Base-by-base conservation (phyloP, 2,329 filamentous ascomycete species). In the Alternaria consortialis region DNA sequence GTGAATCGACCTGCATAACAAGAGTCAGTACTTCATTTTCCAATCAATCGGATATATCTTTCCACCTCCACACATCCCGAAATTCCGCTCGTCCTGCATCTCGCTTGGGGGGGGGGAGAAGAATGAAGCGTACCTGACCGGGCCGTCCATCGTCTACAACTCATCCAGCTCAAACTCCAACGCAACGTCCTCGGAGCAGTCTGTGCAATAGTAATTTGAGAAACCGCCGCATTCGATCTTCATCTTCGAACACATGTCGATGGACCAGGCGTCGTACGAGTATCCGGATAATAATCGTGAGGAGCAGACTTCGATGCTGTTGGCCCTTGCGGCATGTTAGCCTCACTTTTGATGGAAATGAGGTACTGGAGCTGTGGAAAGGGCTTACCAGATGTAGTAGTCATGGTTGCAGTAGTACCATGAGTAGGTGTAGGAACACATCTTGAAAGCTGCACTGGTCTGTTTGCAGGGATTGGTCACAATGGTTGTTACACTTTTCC, bases 351-450 rank as follows among this genome's bases (percentile, higher is more conserved):
- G 39, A 25, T 43, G 9, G 25, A 34, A 6, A 27, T 34, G 13
- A 8, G 12, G 15, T 23, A 11, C 11, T 13, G 23, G 23, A 6
- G 25, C 6, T 20, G 15, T 7, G 42, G 12, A 12, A 20, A 3
- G 13, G n/a, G 46, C 58, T 56, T 56, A 76, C 76, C 80, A 80
- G 72, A 83, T 82, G 72, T 81, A 83, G 73, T 81, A 81, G 67
- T 81, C 80, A 72, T 82, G 80, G 72, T 81, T 81, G 74, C 81
- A 83, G 72, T 79, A 80, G 70, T 83, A 83, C 77, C 79, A 80
- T 32, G 76, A 78, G 69, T 83, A 83, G 11, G 80, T 82, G 71
- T 83, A 83, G 37, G 72, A 75, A 68, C 81, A 83, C 81, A 83
- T 83, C 72, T 37, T 53, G 43, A 27, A 43, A 12, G 0, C 13